Evolutionary conservation across 2,329 filamentous ascomycete genomes (phyloP).

Genomic region (Colletotrichum scovillei): DNA sequence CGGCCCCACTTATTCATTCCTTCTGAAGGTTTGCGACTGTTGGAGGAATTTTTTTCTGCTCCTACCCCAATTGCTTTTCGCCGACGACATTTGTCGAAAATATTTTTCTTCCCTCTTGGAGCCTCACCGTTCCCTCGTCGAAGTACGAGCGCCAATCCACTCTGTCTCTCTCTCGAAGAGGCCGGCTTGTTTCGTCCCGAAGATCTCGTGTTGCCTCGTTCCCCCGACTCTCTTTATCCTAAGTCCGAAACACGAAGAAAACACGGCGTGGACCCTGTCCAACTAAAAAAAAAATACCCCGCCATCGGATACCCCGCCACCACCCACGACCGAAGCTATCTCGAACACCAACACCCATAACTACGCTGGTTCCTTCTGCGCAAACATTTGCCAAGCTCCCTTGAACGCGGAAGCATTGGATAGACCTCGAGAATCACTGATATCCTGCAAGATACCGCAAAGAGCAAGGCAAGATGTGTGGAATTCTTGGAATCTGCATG

Average conservation of each 20-base stretch:
- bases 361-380: neutral
- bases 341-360: constrained; percentile 1
- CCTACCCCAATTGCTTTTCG: neutral
- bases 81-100: constrained; percentile 7
- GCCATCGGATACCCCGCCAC: constrained; percentile 25
- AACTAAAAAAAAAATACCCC: constrained; percentile 24
- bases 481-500: constrained; percentile 26
- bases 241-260: constrained; percentile 1
- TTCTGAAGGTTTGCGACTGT: constrained; percentile 4
- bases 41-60: constrained; percentile 18
- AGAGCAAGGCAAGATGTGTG: constrained; percentile 22
- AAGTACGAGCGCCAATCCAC: neutral
- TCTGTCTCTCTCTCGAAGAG: neutral
- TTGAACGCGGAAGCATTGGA: neutral
- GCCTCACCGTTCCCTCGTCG: constrained; percentile 22
- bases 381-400: neutral
- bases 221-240: neutral
- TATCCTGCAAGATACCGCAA: neutral
- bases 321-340: constrained; percentile 15
- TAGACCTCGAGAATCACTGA: neutral
- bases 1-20: constrained; percentile 18
- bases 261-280: constrained; percentile 19
- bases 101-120: constrained; percentile 10
- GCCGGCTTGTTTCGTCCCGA: neutral
- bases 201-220: neutral